Percentiles rank a stretch among this genome's conserved stretches.
phyloP scores from a whole-genome alignment of 2,329 filamentous ascomycete genomes.

The Ophiostoma tasmaniense region DNA sequence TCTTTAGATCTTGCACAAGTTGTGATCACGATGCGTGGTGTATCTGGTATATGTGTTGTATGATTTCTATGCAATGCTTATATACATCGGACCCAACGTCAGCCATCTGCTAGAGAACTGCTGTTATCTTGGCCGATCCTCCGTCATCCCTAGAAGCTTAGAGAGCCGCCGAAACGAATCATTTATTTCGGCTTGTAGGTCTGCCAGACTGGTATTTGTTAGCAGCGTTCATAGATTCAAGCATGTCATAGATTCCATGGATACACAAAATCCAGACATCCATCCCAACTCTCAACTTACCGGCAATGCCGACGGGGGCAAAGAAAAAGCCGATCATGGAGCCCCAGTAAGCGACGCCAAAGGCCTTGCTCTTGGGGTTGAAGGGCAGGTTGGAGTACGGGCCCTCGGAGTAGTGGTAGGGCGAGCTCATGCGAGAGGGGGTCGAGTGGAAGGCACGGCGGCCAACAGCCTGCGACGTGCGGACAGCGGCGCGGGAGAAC shows the following conservation, averaged over 20 bases:
- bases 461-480: constrained; percentile 51
- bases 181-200: constrained; percentile 39
- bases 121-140: background rate
- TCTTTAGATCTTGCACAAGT: background rate
- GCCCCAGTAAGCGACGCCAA: constrained; percentile 72
- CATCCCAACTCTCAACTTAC: constrained; percentile 36
- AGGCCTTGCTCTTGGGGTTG: constrained; percentile 86
- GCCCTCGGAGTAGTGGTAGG: constrained; percentile 98
- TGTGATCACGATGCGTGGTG: background rate
- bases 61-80: constrained; percentile 5
- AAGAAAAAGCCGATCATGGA: constrained; percentile 54
- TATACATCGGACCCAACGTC: background rate
- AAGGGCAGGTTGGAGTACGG: constrained; percentile 93
- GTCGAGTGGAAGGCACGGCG: constrained; percentile 93
- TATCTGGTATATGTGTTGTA: background rate
- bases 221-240: background rate
- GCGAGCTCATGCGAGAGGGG: constrained; percentile 72
- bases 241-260: background rate
- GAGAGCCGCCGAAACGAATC: constrained; percentile 10
- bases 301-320: constrained; percentile 55
- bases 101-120: background rate
- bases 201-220: constrained; percentile 39
- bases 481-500: constrained; percentile 59
- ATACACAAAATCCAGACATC: background rate
- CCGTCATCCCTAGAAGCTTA: background rate